Base-by-base conservation (phyloP, 2,329 filamentous ascomycete species). In the Nigrospora sphaerica region DNA sequence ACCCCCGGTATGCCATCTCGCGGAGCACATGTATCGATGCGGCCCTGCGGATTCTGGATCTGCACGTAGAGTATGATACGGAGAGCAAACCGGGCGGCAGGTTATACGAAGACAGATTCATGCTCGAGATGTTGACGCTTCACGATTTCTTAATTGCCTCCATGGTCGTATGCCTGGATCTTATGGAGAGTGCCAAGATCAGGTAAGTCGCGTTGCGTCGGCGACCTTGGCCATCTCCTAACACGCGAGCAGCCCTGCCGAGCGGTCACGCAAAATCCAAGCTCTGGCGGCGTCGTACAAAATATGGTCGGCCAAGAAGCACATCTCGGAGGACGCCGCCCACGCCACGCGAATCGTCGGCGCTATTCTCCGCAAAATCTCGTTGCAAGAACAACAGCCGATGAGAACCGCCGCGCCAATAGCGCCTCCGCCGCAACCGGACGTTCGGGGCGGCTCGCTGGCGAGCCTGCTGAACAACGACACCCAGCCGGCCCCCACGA, bases 91-190 rank as follows among this genome's bases (percentile, higher is more conserved):
- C 72, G 0, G 75, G 75, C 0, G 77, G 78, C 0, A 66, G 74
- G 17, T 59, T 83, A 49, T 67, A 71, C 46, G 66, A 72, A 35
- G 73, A 80, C 42, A 67, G 71, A 37, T 77, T 74, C 60, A 75
- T 81, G 63, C 57, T 80, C 9, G 71, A 71, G 4, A 72, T 71
- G 3, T 57, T 81, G 39, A 74, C 73, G 6, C 62, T 75, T 18
- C 75, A 80, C 32, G 75, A 81, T 52, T 82, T 80, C 49, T 60
- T 82, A 23, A 69, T 81, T 16, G 78, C 78, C 0, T 72, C 76
- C 12, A 82, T 81, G 75, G 73, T 82, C 36, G 54, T 82, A 6
- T 82, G 75, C 47, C 58, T 82, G 3, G 73, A 76, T 50, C 58
- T 75, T 12, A 65, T 62, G 19, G 69, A 72, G 50, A 66, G 65